Evolutionary conservation across 306 rosid species (phyloP), one percentile per base, ranked within the genome.

Genomic region (Malus orientalis): DNA sequence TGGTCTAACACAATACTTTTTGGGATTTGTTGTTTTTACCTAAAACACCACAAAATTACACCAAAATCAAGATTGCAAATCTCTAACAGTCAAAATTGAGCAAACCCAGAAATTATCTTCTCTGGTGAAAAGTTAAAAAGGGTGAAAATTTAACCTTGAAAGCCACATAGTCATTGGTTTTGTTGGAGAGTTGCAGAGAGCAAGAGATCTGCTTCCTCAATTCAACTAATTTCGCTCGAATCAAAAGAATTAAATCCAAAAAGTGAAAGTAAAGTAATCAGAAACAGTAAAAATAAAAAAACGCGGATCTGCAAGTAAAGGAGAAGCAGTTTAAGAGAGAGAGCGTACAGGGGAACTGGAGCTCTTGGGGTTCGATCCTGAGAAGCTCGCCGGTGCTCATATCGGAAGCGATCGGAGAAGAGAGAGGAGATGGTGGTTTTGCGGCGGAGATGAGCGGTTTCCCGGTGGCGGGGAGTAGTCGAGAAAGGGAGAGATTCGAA

Each of bases 161-260:
- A 74, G 95, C 98, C 47, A 93, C 93, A 79, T 74, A 85, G 47
- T 88, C 69, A 60, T 93, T 91, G 16, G 91, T 82, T 85, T 83
- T 84, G 84, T 93, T 93, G 60, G 86, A 86, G 70, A 93, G 87
- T 64, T 84, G 95, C 85, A 91, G 78, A 75, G 95, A 84, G 85
- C 97, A 91, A 10, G 96, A 86, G 98, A 93, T 93, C 97, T 91
- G 98, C 91, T 91, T 93, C 95, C 84, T 86, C 97, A 92, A 84
- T 79, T 92, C 97, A 81, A 92, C 95, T 91, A 15, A 16, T 75
- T 78, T 54, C 40, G 4, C 32, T 11, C 25, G 20, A 73, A 51
- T 45, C 49, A 70, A 42, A 32, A 74, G 22, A 36, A n/a, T n/a
- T 22, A 15, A 51, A 15, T 51, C 8, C 18, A 51, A 51, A 15